phyloP scores from a whole-genome alignment of 805 yeast species.

The Nakazawaea anatomiae region DNA sequence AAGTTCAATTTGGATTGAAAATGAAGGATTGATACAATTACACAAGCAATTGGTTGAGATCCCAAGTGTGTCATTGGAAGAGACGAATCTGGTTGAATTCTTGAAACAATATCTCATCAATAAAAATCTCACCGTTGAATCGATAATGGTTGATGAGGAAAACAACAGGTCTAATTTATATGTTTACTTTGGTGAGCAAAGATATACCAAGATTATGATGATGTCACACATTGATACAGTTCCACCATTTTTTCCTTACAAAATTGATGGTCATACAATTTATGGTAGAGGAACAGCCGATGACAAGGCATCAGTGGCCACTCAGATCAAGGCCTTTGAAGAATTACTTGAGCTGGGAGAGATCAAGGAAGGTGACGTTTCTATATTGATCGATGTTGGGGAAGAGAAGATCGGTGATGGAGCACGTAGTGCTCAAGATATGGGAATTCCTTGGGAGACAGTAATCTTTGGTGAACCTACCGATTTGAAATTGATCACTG shows the following conservation, averaged over 20 bases:
- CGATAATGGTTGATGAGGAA: slow-evolving; percentile 25
- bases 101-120: slow-evolving; percentile 31
- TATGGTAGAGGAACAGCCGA: slow-evolving; percentile 66
- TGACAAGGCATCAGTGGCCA: slow-evolving; percentile 66
- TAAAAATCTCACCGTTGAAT: slow-evolving; percentile 49
- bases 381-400: slow-evolving; percentile 60
- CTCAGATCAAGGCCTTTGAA: slow-evolving; percentile 51
- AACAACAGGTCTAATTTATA: slow-evolving; percentile 43
- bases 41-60: slow-evolving; percentile 29
- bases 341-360: slow-evolving; percentile 33
- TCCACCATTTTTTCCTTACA: slow-evolving; percentile 57
- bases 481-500: slow-evolving; percentile 59
- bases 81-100: slow-evolving; percentile 31
- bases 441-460: slow-evolving; percentile 46
- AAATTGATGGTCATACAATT: slow-evolving; percentile 39
- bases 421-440: slow-evolving; percentile 38
- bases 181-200: slow-evolving; percentile 43
- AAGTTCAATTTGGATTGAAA: slow-evolving; percentile 1
- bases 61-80: slow-evolving; percentile 29
- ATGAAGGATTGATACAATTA: slow-evolving; percentile 18
- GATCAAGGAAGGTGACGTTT: slow-evolving; percentile 47
- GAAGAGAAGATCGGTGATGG: slow-evolving; percentile 68
- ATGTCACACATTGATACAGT: slow-evolving; percentile 72
- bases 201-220: slow-evolving; percentile 43
- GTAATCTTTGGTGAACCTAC: slow-evolving; percentile 77